Percentiles rank a stretch among this genome's conserved stretches.
These are phyloP conservation scores for Neoarthrinium moseri DNA, from an alignment of 2,329 filamentous ascomycete species.

Conservation along the genomic window DNA sequence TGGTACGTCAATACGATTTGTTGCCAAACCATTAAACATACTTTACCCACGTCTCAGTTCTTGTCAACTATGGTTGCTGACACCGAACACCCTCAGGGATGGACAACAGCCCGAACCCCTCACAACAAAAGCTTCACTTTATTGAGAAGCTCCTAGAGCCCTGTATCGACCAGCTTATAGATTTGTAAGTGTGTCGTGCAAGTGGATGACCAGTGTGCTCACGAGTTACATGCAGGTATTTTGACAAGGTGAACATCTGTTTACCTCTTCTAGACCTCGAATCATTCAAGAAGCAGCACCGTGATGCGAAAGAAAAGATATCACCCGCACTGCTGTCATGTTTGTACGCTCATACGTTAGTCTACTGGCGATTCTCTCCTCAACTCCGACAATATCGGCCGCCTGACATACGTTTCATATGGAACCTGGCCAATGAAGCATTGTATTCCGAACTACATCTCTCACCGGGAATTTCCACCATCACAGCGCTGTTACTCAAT, in stretches of 20 bases:
- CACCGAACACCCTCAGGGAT: too few species aligned
- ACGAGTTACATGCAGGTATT: slow-evolving; percentile 39
- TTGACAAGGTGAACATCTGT: slow-evolving; percentile 56
- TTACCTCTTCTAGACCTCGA: slow-evolving; percentile 59
- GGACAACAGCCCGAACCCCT: slow-evolving; percentile 32
- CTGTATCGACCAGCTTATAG: slow-evolving; percentile 47
- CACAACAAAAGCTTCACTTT: slow-evolving; percentile 49
- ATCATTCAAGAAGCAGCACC: slow-evolving; percentile 49
- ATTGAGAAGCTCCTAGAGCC: slow-evolving; percentile 60
- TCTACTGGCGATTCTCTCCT: slow-evolving; percentile 54
- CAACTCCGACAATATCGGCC: slow-evolving; percentile 42
- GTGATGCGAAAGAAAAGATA: slow-evolving; percentile 42
- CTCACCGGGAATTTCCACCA: slow-evolving; percentile 56
- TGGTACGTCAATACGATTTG: too few species aligned
- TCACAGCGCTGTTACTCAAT: slow-evolving; percentile 57
- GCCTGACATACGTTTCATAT: slow-evolving; percentile 59
- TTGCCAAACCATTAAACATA: too few species aligned
- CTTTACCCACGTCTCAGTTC: too few species aligned
- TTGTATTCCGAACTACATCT: slow-evolving; percentile 59
- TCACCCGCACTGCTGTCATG: slow-evolving; percentile 56
- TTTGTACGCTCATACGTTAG: slow-evolving; percentile 56
- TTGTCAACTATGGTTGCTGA: too few species aligned
- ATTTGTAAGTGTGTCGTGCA: slow-evolving; percentile 35
- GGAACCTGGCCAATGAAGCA: slow-evolving; percentile 61
- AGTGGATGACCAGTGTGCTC: background rate